These are phyloP conservation scores for Pyrenopolyporus hunteri DNA, from an alignment of 495 filamentous ascomycete genomes.

Conservation along the genomic window DNA sequence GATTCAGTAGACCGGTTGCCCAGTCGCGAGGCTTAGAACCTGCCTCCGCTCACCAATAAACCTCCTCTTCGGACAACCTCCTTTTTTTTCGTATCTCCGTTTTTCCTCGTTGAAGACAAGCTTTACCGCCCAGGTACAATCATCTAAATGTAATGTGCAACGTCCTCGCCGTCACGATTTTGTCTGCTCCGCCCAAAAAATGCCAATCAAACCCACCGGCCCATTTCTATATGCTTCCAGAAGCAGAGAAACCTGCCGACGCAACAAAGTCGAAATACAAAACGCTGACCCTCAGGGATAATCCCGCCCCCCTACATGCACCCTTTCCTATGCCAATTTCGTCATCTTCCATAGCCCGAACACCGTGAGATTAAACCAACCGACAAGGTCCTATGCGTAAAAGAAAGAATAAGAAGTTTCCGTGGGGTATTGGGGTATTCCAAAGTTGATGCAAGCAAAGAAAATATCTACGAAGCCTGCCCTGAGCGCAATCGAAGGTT, in stretches of 20 bases:
- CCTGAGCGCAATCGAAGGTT: background rate
- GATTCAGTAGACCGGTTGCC: conserved; percentile 25
- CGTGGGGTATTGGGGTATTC: conserved; percentile 37
- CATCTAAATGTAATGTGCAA: conserved; percentile 20
- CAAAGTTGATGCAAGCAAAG: conserved; percentile 19
- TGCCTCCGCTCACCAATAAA: conserved; percentile 10
- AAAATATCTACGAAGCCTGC: background rate
- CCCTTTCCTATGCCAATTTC: conserved; percentile 34
- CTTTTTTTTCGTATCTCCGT: background rate
- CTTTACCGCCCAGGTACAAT: conserved; percentile 28
- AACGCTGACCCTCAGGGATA: conserved; percentile 19
- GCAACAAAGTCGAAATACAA: conserved; percentile 3
- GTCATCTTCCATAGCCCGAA: conserved; percentile 11
- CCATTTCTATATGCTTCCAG: conserved; percentile 29
- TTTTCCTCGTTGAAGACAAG: conserved; percentile 5
- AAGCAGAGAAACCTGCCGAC: conserved; percentile 8
- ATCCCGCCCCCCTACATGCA: conserved; percentile 24
- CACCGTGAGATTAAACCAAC: conserved; percentile 17
- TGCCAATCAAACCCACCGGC: conserved; percentile 20
- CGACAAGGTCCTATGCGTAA: conserved; percentile 17
- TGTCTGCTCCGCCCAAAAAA: conserved; percentile 19
- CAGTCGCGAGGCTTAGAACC: conserved; percentile 6
- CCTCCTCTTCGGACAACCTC: background rate
- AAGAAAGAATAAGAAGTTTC: conserved; percentile 3
- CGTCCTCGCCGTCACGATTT: conserved; percentile 15